Base-by-base conservation (phyloP, 2,329 filamentous ascomycete species). In the Sporothrix schenckii region DNA sequence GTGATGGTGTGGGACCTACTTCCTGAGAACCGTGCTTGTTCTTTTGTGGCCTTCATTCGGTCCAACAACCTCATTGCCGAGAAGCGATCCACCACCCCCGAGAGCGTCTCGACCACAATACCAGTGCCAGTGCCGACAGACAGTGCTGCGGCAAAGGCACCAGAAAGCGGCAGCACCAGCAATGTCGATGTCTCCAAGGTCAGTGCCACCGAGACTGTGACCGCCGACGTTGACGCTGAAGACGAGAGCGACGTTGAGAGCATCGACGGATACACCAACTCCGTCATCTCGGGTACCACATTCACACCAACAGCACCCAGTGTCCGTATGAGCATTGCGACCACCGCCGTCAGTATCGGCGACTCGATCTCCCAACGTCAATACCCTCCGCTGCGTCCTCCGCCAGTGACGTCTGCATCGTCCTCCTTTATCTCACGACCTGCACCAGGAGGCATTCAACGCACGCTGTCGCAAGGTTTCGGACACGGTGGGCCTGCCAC, bases 1-100 rank as follows among this genome's bases (percentile, higher is more conserved):
- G 83, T 88, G 13, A 85, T 85, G 77, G 80, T 88, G 3, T 89
- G 87, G 87, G 84, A 88, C 73, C 77, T 88, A 56, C 79, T 89
- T 0, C 86, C 86, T 0, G 86, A 88, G 49, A 81, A 88, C 67
- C 83, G 81, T 34, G 86, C 86, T 0, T 86, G 85, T 60, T 84
- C 85, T 0, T 88, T 88, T 70, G 79, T 89, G 11, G 85, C 84
- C 10, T 88, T 88, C 71, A 86, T 88, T 70, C 81, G 85, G 9
- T 88, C 86, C 4, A 86, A 87, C 76, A 87, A 88, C 73, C 77
- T 87, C 16, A 79, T 82, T 16, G 75, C 79, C 16, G 77, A 80
- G n/a, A 58, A 76, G 24, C 58, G 73, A n/a, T 69, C 72, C 27
- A 73, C 75, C 6, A 69, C 69, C 1, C 71, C 71, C 0, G 34